A percentile compares a stretch with the other conserved stretches of the same genome.
These are phyloP conservation scores for Tuber borchii DNA, from an alignment of 495 filamentous ascomycete genomes.

Conservation along the genomic window DNA sequence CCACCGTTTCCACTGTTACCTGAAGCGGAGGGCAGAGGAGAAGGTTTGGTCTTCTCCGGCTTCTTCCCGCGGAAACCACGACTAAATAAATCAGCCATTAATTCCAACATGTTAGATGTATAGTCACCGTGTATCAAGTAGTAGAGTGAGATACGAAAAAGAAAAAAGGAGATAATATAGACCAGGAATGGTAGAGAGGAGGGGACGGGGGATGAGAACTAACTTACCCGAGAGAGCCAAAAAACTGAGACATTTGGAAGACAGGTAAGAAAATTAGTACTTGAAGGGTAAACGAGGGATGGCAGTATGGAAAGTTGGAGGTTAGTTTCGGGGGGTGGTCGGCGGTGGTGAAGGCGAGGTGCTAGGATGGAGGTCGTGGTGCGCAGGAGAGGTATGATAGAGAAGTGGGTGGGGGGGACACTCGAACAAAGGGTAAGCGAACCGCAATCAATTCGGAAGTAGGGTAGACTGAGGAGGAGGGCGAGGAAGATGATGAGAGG, in stretches of 20 bases:
- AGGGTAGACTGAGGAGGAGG: not conserved
- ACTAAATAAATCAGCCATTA: constrained; percentile 20
- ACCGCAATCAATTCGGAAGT: not conserved
- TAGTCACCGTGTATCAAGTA: not conserved
- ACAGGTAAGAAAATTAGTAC: not conserved
- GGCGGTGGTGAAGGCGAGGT: not conserved
- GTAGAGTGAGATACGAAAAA: not conserved
- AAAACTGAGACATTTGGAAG: constrained; percentile 32
- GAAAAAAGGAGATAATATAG: not conserved
- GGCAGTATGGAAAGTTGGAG: not conserved
- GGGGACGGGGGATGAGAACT: not conserved
- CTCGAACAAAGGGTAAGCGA: not conserved
- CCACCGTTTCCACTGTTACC: constrained; percentile 11
- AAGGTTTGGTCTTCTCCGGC: constrained; percentile 28
- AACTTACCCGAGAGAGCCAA: constrained; percentile 31
- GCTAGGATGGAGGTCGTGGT: not conserved
- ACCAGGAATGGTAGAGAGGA: not conserved
- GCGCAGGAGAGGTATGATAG: not conserved
- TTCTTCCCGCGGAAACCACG: constrained; percentile 29
- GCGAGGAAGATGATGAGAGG: not conserved
- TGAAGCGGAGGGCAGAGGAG: constrained; percentile 27
- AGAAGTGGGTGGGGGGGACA: not conserved
- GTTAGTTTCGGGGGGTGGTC: not conserved
- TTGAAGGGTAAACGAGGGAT: not conserved
- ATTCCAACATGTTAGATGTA: constrained; percentile 15